Conservation (phyloP, 2,329 filamentous ascomycete species). For the Pseudocercospora macadamiae region DNA sequence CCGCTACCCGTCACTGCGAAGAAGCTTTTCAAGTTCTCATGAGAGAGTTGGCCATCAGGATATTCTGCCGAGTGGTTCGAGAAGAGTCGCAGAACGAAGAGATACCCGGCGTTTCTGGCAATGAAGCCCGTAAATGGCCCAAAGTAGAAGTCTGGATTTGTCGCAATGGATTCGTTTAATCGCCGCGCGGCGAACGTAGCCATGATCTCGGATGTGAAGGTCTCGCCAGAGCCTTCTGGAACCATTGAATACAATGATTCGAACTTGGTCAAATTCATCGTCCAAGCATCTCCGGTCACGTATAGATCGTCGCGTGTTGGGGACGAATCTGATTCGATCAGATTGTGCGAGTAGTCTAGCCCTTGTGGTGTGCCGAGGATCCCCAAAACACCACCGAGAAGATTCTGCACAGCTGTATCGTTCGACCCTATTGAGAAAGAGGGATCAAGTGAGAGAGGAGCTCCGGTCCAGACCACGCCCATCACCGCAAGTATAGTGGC, state of each 20-base stretch:
- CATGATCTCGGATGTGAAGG: constrained; percentile 36
- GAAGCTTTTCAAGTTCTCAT: constrained; percentile 31
- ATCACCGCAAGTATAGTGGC: constrained; percentile 35
- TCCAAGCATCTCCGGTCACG: constrained; percentile 49
- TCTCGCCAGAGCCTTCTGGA: constrained; percentile 24
- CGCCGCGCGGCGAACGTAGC: constrained; percentile 33
- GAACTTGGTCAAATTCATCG: constrained; percentile 57
- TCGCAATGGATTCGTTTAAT: constrained; percentile 30
- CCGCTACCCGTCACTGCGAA: constrained; percentile 28
- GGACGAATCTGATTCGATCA: constrained; percentile 59
- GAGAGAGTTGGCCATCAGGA: constrained; percentile 35
- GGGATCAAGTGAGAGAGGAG: constrained; percentile 46
- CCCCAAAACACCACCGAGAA: constrained; percentile 40
- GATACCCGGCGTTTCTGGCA: constrained; percentile 31
- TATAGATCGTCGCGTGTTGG: constrained; percentile 59
- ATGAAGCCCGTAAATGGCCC: constrained; percentile 34
- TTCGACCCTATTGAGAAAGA: constrained; percentile 36
- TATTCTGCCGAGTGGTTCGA: constrained; percentile 37
- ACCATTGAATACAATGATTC: constrained; percentile 47
- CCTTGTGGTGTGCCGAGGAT: constrained; percentile 34
- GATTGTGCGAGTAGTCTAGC: constrained; percentile 58
- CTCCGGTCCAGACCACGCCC: constrained; percentile 32
- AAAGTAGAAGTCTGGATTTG: constrained; percentile 37
- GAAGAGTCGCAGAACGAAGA: constrained; percentile 31
- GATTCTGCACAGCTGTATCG: constrained; percentile 38